These are phyloP conservation scores for Eragrostis tef DNA, from an alignment of 202 grass and related monocot genomes.

Conservation along the genomic window DNA sequence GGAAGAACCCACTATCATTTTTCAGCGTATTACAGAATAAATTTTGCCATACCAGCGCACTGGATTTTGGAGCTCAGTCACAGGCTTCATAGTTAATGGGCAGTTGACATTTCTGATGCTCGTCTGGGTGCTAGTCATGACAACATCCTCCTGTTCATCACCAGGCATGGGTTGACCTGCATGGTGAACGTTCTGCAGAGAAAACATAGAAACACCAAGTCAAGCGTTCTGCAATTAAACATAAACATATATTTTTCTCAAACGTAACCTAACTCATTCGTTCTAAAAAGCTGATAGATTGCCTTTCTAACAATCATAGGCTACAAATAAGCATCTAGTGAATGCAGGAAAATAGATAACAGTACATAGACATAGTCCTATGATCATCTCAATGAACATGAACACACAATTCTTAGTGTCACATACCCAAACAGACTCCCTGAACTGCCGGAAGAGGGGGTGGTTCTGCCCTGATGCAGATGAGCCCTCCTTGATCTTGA, in stretches of 20 bases:
- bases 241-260: not conserved
- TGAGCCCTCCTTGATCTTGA: conserved; percentile 61
- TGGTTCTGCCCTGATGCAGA: conserved; percentile 50
- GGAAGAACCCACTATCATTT: not conserved
- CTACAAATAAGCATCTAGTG: not conserved
- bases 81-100: conserved; percentile 78
- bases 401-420: not conserved
- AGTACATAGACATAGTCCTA: conserved; percentile 5
- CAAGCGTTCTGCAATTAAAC: not conserved
- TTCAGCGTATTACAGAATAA: not conserved
- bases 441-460: conserved; percentile 72
- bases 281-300: not conserved
- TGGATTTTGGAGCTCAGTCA: conserved; percentile 67
- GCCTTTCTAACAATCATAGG: not conserved
- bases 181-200: conserved; percentile 83
- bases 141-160: conserved; percentile 91
- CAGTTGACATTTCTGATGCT: conserved; percentile 66
- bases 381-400: not conserved
- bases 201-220: conserved; percentile 16
- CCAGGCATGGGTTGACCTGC: conserved; percentile 84
- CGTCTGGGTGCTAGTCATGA: conserved; percentile 82
- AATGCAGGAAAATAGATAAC: not conserved
- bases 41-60: conserved; percentile 72
- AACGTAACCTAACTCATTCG: not conserved
- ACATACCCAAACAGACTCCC: conserved; percentile 79